Base-by-base conservation (phyloP, 805 yeast genomes). In the Cyberlindnera saturnus region DNA sequence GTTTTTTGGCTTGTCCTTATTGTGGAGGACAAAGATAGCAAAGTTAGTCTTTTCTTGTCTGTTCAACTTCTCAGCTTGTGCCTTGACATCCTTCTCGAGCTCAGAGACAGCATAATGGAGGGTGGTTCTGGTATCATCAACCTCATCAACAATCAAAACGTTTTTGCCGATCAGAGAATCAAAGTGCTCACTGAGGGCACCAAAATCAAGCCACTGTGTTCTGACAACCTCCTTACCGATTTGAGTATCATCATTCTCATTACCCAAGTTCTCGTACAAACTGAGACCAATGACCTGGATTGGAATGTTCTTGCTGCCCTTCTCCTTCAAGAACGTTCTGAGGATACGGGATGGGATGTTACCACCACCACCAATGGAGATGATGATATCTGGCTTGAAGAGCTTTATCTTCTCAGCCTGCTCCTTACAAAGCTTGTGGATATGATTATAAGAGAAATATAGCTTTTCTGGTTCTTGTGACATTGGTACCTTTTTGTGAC, bases 111-210 rank as follows among this genome's bases (percentile, higher is more conserved):
- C 95, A 58, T 86, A 87, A 61, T 85, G 91, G 44, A 87, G 69
- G 3, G 96, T 87, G 41, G 96, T 87, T 72, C 96, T 82, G 19
- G 95, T 86, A 61, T 87, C 96, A 63, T 87, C 96, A 38, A 87
- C 96, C 67, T 87, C 96, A 63, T 87, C 96, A 31, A 87, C 93
- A 55, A 87, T 85, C 51, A 87, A 66, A 32, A 87, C 73, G 60
- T 80, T 81, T 65, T 86, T 87, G 53, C 95, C 95, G 45, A 87
- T 81, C 49, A 87, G 71, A 38, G 86, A 81, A 52, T 82, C 85
- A 51, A 82, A 79, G 64, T 81, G 86, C 63, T 78, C 71, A 39
- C 71, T 74, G 41, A 85, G 68, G 39, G 85, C 77, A 51, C 85
- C 81, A 64, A 86, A 85, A 60, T 87, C 95, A 38, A 87, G 74